Percentiles rank a stretch among this genome's conserved stretches.
Evolutionary conservation across 805 yeast genomes (phyloP).

Genomic region (Kodamaea laetipori): DNA sequence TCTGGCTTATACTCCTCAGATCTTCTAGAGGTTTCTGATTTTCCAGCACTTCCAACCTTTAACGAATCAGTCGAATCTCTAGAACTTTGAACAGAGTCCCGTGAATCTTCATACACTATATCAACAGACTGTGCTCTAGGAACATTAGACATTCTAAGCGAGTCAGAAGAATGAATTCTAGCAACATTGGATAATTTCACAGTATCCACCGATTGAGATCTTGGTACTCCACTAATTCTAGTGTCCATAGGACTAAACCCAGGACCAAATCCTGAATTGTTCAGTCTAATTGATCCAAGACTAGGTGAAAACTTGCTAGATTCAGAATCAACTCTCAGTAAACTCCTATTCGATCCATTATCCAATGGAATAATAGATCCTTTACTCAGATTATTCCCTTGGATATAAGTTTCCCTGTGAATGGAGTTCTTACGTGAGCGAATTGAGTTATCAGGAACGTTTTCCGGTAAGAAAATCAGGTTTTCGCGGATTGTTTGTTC

Average conservation of each 20-base stretch:
- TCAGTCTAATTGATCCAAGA: not conserved
- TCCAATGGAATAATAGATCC: too few species aligned
- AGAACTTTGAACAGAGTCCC: not conserved
- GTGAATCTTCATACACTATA: not conserved
- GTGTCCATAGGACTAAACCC: slow-evolving; percentile 1
- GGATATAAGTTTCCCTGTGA: not conserved
- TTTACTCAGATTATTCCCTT: too few species aligned
- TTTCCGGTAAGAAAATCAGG: not conserved
- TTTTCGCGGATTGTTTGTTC: slow-evolving; percentile 1
- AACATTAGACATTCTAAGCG: not conserved
- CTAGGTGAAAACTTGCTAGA: not conserved
- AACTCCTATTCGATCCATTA: too few species aligned
- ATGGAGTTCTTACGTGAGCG: slow-evolving; percentile 1
- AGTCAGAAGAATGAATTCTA: slow-evolving; percentile 1
- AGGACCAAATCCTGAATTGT: not conserved
- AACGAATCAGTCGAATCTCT: slow-evolving; percentile 1
- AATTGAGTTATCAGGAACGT: not conserved
- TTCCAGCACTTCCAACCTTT: not conserved
- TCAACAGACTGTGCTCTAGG: slow-evolving; percentile 1
- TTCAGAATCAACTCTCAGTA: not conserved
- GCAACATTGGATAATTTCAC: slow-evolving; percentile 1
- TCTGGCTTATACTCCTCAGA: too few species aligned
- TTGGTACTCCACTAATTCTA: not conserved
- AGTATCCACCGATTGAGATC: not conserved
- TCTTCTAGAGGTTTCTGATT: not conserved